Evolutionary conservation across 257 asterid genomes (phyloP), one percentile per base, ranked within the genome.

Genomic region (Hygrophila difformis): DNA sequence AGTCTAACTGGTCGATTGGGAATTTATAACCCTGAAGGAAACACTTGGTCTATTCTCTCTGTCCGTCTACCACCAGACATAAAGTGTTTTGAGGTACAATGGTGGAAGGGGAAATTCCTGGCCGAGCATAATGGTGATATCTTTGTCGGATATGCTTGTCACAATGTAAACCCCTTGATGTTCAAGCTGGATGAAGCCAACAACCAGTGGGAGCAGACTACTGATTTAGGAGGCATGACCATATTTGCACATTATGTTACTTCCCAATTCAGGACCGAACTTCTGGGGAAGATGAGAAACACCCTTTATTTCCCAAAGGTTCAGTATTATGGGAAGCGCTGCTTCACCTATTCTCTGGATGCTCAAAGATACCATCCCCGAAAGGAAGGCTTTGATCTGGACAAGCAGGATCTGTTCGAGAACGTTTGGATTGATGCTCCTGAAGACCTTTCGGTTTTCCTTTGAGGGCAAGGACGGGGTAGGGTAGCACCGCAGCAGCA

Each of bases 341-440:
- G 85, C 68, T 48, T 76, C 42, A 61, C 73, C 2, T 76, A 65
- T 44, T 76, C 81, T 3, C 62, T 69, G 5, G 59, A 52, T 26
- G 52, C 60, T 6, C 22, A 49, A 28, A 61, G 85, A 59, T 76
- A 72, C 55, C 69, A 63, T 42, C 85, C 85, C 3, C 52, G 60
- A 8, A 78, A 74, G 45, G 62, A 61, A 45, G 46, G 19, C 35
- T 55, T 65, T 43, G 70, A 74, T 40, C 74, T 80, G 83, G 70
- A 68, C 19, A 68, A 66, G 26, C 74, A 68, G 54, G 68, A 78
- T 38, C 75, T 73, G 4, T 58, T 60, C 35, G 72, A 69, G 51
- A 56, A 69, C 51, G 62, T 74, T 19, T 78, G 87, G 87, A 71
- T 74, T 21, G 76, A 74, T 12, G 69, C 80, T 4, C 87, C 87